These are phyloP conservation scores for Agarophyton chilense DNA, from an alignment of 23 red algal species.

Conservation along the genomic window DNA sequence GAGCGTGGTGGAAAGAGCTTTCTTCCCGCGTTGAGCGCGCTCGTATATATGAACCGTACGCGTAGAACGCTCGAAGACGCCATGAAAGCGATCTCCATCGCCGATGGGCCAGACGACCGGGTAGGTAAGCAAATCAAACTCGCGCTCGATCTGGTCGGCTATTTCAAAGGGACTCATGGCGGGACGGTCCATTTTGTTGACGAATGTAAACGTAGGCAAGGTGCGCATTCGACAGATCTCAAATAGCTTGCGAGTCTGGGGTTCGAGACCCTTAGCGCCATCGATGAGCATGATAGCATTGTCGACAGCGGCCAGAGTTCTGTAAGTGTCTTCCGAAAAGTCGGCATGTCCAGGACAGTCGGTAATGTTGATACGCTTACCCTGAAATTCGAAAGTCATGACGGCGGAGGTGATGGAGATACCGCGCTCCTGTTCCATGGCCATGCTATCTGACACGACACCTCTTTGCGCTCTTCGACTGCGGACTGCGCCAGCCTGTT, in stretches of 20 bases:
- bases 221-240: conserved; percentile 80
- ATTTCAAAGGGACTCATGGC: conserved; percentile 88
- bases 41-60: conserved; percentile 70
- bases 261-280: conserved; percentile 84
- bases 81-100: conserved; percentile 78
- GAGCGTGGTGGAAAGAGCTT: conserved; percentile 29
- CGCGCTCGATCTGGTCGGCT: conserved; percentile 77
- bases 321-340: conserved; percentile 84
- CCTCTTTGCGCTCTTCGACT: conserved; percentile 66
- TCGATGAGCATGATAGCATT: conserved; percentile 91
- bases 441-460: conserved; percentile 79
- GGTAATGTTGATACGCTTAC: conserved; percentile 70
- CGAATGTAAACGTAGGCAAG: conserved; percentile 81
- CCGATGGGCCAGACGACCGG: conserved; percentile 89
- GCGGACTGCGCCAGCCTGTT: conserved; percentile 83
- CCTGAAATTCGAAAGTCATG: conserved; percentile 82
- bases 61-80: conserved; percentile 74
- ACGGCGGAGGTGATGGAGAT: conserved; percentile 90
- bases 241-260: conserved; percentile 82
- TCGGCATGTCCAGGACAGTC: conserved; percentile 86
- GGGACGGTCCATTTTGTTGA: conserved; percentile 93
- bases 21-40: conserved; percentile 54
- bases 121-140: conserved; percentile 67
- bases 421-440: conserved; percentile 85
- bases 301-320: conserved; percentile 76